Conservation (phyloP, 208 protist genomes). For the Angomonas ambiguus region DNA sequence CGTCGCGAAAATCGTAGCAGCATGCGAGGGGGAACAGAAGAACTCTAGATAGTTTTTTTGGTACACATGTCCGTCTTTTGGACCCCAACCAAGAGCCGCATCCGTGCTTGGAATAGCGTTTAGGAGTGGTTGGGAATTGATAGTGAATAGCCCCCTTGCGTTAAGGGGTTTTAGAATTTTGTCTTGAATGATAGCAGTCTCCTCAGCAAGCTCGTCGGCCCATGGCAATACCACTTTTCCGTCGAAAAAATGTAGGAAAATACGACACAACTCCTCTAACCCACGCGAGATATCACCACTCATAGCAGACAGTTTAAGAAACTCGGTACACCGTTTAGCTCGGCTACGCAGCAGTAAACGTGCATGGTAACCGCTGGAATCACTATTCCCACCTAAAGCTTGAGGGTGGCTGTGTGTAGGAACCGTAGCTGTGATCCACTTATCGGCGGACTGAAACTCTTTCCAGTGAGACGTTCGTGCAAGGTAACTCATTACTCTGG, state of each 20-base stretch:
- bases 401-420: constrained; percentile 55
- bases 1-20: constrained; percentile 27
- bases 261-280: constrained; percentile 31
- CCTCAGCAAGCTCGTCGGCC: constrained; percentile 54
- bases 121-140: constrained; percentile 90
- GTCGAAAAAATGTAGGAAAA: constrained; percentile 40
- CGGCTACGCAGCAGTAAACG: constrained; percentile 29
- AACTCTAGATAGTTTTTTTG: constrained; percentile 71
- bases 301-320: constrained; percentile 24
- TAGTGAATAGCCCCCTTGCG: constrained; percentile 86
- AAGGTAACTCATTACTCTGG: constrained; percentile 86
- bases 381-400: neutral
- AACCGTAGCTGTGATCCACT: constrained; percentile 65
- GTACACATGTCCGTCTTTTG: constrained; percentile 46
- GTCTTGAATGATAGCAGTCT: constrained; percentile 60
- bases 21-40: constrained; percentile 37
- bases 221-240: constrained; percentile 60
- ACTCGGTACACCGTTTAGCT: constrained; percentile 37
- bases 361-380: constrained; percentile 40
- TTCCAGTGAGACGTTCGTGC: constrained; percentile 74
- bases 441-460: constrained; percentile 86
- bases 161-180: constrained; percentile 74
- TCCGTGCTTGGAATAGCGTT: constrained; percentile 80
- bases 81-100: constrained; percentile 61
- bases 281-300: constrained; percentile 20